Conservation (phyloP, 306 rosid genomes). For the Glycine tomentella region DNA sequence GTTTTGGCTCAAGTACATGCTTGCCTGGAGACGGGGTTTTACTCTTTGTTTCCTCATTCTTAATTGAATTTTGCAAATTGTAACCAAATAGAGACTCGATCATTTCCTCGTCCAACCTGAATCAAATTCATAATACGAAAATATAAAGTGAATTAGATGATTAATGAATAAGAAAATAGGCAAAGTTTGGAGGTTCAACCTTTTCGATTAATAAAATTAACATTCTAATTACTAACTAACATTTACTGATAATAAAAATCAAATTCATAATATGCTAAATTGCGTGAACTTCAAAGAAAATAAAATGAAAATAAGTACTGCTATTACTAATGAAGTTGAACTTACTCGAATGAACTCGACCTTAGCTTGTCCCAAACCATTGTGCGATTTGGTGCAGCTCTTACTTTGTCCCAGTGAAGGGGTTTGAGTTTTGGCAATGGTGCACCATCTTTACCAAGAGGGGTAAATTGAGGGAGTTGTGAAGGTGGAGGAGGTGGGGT, state of each 20-base stretch:
- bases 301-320: not conserved
- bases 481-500: slow-evolving; percentile 87
- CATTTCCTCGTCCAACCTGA: slow-evolving; percentile 98
- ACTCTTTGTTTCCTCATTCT: slow-evolving; percentile 80
- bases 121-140: not conserved
- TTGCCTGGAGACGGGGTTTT: slow-evolving; percentile 94
- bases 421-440: slow-evolving; percentile 91
- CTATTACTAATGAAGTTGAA: slow-evolving; percentile 20
- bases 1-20: slow-evolving; percentile 94
- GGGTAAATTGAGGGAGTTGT: slow-evolving; percentile 65
- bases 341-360: slow-evolving; percentile 97
- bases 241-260: no score
- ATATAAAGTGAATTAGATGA: no score
- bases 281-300: not conserved
- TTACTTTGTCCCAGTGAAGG: slow-evolving; percentile 99
- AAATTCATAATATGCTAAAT: slow-evolving; percentile 35
- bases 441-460: slow-evolving; percentile 84
- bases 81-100: slow-evolving; percentile 97
- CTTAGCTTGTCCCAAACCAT: slow-evolving; percentile 97
- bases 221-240: no score
- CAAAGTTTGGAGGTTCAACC: no score
- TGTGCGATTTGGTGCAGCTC: slow-evolving; percentile 88
- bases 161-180: no score
- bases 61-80: slow-evolving; percentile 75
- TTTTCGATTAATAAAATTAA: no score